These are phyloP conservation scores for Chalara sp. DNA, from an alignment of 2,329 filamentous ascomycete genomes.

Conservation along the genomic window DNA sequence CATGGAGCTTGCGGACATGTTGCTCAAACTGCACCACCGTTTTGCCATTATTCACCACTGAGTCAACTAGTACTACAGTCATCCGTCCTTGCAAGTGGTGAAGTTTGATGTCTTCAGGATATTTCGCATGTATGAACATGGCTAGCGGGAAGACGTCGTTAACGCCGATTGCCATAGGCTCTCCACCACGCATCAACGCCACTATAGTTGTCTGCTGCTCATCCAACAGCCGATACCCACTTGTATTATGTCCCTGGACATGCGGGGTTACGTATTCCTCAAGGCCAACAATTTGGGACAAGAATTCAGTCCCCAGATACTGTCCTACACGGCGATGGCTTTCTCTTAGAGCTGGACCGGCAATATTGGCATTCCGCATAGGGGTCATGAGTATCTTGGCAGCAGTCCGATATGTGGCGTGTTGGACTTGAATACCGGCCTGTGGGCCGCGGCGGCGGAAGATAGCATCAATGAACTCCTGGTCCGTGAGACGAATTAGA, in stretches of 20 bases:
- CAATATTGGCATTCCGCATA: slow-evolving; percentile 41
- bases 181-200: slow-evolving; percentile 56
- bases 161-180: slow-evolving; percentile 54
- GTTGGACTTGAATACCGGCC: slow-evolving; percentile 7
- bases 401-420: slow-evolving; percentile 37
- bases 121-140: slow-evolving; percentile 41
- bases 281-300: slow-evolving; percentile 41
- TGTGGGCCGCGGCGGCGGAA: background rate
- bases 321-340: slow-evolving; percentile 42
- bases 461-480: background rate
- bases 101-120: slow-evolving; percentile 33
- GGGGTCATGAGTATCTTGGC: slow-evolving; percentile 46
- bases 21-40: slow-evolving; percentile 41
- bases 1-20: slow-evolving; percentile 35
- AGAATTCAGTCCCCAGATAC: slow-evolving; percentile 44
- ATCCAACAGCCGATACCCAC: slow-evolving; percentile 38
- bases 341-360: slow-evolving; percentile 39
- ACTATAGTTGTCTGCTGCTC: slow-evolving; percentile 47
- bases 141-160: slow-evolving; percentile 44
- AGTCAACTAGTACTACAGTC: slow-evolving; percentile 50
- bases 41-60: slow-evolving; percentile 51
- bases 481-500: slow-evolving; percentile 10
- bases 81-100: slow-evolving; percentile 33
- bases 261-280: slow-evolving; percentile 42
- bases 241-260: slow-evolving; percentile 39